Conservation (phyloP, 352 stramenopile species). For the Phytophthora palmivora region DNA sequence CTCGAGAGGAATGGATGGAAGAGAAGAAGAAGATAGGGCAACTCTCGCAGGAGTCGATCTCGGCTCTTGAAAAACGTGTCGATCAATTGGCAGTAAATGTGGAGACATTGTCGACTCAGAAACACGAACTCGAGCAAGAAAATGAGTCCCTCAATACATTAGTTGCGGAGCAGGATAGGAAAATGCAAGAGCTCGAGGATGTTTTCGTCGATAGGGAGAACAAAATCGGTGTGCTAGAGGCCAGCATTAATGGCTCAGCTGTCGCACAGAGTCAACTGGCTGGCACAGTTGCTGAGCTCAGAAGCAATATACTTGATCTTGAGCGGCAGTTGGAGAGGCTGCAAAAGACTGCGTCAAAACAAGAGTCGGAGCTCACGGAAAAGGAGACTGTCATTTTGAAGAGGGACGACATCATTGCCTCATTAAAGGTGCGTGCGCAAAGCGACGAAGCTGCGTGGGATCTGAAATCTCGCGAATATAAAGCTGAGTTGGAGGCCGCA, state of each 20-base stretch:
- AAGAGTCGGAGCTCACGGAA: constrained; percentile 25
- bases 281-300: constrained; percentile 25
- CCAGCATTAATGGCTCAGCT: constrained; percentile 6
- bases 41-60: constrained; percentile 21
- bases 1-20: constrained; percentile 22
- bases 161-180: constrained; percentile 18
- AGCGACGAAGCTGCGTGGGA: constrained; percentile 29
- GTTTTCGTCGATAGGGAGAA: constrained; percentile 24
- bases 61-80: constrained; percentile 29
- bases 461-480: constrained; percentile 27
- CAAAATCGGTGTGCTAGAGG: constrained; percentile 27
- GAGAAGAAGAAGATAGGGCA: constrained; percentile 32
- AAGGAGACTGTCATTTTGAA: constrained; percentile 18
- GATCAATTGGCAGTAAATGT: constrained; percentile 16
- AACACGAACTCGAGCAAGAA: constrained; percentile 29
- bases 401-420: constrained; percentile 29
- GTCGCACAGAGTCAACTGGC: constrained; percentile 19
- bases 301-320: constrained; percentile 20
- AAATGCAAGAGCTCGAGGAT: constrained; percentile 26
- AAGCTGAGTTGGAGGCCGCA: constrained; percentile 40
- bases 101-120: constrained; percentile 19
- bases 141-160: constrained; percentile 19
- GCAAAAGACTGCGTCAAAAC: constrained; percentile 16
- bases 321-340: constrained; percentile 23
- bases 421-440: constrained; percentile 26